These are phyloP conservation scores for Saussurea involucrata DNA, from an alignment of 129 eudicot genomes.

Conservation along the genomic window DNA sequence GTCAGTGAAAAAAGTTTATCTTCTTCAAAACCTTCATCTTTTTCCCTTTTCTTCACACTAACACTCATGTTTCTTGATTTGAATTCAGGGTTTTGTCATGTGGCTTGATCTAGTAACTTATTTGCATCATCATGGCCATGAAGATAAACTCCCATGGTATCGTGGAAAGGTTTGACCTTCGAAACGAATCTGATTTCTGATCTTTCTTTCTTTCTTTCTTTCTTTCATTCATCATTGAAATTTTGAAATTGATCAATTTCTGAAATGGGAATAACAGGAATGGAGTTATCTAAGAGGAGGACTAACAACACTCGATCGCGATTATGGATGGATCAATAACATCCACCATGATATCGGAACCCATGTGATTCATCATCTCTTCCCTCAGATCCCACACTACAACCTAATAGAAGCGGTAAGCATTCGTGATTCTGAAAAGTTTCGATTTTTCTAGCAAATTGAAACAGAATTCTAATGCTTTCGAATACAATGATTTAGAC, in stretches of 20 bases:
- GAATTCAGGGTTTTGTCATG: slow-evolving; percentile 63
- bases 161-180: slow-evolving; percentile 70
- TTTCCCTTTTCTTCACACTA: background rate
- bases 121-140: slow-evolving; percentile 95
- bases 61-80: slow-evolving; percentile 19
- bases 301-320: slow-evolving; percentile 89
- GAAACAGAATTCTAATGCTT: slow-evolving; percentile 7
- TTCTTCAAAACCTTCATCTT: background rate
- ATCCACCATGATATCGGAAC: slow-evolving; percentile 98
- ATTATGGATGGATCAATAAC: slow-evolving; percentile 95
- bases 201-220: background rate
- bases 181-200: slow-evolving; percentile 4
- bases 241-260: background rate
- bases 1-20: slow-evolving; percentile 34
- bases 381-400: slow-evolving; percentile 99
- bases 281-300: slow-evolving; percentile 99
- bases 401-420: slow-evolving; percentile 80
- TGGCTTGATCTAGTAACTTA: slow-evolving; percentile 93
- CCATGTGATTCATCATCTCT: slow-evolving; percentile 93
- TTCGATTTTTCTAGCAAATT: background rate
- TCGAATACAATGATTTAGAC: slow-evolving; percentile 41
- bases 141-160: slow-evolving; percentile 94
- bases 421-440: background rate
- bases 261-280: slow-evolving; percentile 47
- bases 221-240: background rate